Evolutionary conservation across 306 rosid species (phyloP).

Genomic region (Morella rubra): DNA sequence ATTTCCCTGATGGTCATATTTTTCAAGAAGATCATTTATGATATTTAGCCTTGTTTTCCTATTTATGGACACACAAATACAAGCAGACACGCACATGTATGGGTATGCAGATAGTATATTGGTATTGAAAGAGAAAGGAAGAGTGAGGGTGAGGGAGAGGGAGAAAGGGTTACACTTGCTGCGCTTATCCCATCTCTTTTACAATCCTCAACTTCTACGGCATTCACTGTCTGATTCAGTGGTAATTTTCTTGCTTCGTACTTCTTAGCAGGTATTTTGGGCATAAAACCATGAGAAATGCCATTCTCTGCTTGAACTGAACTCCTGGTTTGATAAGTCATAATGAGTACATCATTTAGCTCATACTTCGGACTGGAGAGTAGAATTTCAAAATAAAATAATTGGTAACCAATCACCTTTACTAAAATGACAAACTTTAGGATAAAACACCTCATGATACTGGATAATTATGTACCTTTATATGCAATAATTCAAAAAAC

Average conservation of each 20-base stretch:
- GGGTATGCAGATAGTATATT: background rate
- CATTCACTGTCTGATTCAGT: constrained; percentile 12
- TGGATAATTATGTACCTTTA: background rate
- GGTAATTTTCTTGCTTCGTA: constrained; percentile 27
- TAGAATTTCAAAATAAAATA: background rate
- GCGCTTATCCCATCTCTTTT: constrained; percentile 23
- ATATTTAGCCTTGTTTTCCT: background rate
- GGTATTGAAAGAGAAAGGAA: background rate
- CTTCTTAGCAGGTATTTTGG: constrained; percentile 27
- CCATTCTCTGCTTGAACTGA: constrained; percentile 37
- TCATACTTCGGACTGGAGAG: background rate
- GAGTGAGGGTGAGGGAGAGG: background rate
- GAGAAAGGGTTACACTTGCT: constrained; percentile 25
- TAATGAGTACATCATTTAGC: constrained; percentile 13
- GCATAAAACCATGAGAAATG: constrained; percentile 27
- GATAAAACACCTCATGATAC: background rate
- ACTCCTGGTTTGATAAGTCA: constrained; percentile 28
- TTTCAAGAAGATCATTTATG: too few species aligned
- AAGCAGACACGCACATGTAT: background rate
- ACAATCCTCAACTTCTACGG: constrained; percentile 26
- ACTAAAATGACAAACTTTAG: background rate
- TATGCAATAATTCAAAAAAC: background rate
- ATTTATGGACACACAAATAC: background rate
- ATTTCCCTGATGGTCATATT: too few species aligned
- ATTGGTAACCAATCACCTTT: background rate